A percentile compares a stretch with the other conserved stretches of the same genome.
Conservation (phyloP, 2,329 filamentous ascomycete genomes). For the Drechslera avenae region DNA sequence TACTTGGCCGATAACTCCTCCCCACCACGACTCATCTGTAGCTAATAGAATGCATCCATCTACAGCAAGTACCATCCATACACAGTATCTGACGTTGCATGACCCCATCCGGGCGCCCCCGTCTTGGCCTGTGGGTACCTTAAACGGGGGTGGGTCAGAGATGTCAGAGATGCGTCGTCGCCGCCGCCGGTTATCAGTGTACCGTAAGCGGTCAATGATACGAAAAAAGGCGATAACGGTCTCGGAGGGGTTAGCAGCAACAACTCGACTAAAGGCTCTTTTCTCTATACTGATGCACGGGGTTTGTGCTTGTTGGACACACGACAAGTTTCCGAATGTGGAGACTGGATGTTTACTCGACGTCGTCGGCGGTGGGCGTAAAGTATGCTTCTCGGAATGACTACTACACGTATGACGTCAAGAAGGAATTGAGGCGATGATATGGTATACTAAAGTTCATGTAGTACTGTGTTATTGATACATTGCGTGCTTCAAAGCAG, state of each 20-base stretch:
- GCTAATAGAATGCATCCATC: too few species aligned
- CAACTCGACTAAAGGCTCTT: too few species aligned
- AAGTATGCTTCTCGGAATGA: too few species aligned
- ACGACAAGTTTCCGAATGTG: conserved; percentile 13
- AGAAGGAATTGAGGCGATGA: too few species aligned
- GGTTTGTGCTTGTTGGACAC: neutral
- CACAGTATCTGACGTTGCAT: neutral
- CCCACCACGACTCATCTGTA: too few species aligned
- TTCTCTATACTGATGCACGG: too few species aligned
- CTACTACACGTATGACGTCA: too few species aligned
- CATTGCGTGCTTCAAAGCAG: conserved; percentile 3
- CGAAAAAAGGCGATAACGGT: conserved; percentile 3
- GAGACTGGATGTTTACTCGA: neutral
- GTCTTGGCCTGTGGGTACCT: conserved; percentile 14
- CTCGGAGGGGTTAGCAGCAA: conserved; percentile 5
- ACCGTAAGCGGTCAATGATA: neutral
- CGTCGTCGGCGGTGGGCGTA: too few species aligned
- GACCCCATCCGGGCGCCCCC: conserved; percentile 4
- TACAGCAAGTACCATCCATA: too few species aligned
- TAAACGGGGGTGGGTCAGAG: conserved; percentile 13
- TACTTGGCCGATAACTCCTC: too few species aligned
- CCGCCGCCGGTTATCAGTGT: conserved; percentile 19
- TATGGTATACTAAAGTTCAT: too few species aligned
- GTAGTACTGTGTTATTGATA: conserved; percentile 1
- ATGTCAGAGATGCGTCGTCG: too few species aligned